Evolutionary conservation across 2,329 filamentous ascomycete genomes (phyloP), one percentile per base, ranked within the genome.

Genomic region (Neonectria coccinea): DNA sequence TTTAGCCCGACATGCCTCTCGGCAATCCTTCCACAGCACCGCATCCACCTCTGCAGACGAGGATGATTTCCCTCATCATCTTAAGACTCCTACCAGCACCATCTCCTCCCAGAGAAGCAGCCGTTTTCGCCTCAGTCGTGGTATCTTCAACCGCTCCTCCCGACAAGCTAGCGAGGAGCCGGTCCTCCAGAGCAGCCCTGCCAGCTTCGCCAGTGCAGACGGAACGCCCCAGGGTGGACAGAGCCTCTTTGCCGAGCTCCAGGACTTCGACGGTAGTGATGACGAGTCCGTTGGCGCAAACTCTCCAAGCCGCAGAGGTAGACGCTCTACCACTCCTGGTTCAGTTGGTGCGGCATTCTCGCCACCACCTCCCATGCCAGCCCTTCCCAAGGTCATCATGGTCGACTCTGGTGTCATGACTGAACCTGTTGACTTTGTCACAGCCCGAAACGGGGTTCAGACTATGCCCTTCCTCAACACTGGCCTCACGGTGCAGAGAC

Each of bases 181-280:
- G 2, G 77, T 76, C 50, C 80, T 87, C 66, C 84, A 84, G 47
- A 85, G 86, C 74, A 91, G 89, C 65, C 89, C 87, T 18, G 84
- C 84, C 53, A 88, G 87, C 74, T 83, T 85, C 67, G 80, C 78
- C 18, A 84, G 83, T 70, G 85, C 82, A 67, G 78, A 68, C 33
- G 81, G 81, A 50, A 87, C 85, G 3, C 82, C 87, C 10, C 81
- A 85, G 61, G 78, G 79, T 47, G 79, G 88, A 16, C 92, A 97
- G 81, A 98, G 92, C 74, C 83, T 99, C 55, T 97, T 96, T 76
- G 94, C 94, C 44, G 96, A 99, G 79, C 86, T 99, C 45, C 93
- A 92, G 57, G 92, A 93, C 69, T 82, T 97, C 47, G 91, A 88
- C 66, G 88, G 89, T 68, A 91, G 91, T 70, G 92, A 93, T 67